Percentiles rank a stretch among this genome's conserved stretches.
Evolutionary conservation across 225 moss, liverwort and hornwort genomes (phyloP).

Genomic region (Polytrichum commune): DNA sequence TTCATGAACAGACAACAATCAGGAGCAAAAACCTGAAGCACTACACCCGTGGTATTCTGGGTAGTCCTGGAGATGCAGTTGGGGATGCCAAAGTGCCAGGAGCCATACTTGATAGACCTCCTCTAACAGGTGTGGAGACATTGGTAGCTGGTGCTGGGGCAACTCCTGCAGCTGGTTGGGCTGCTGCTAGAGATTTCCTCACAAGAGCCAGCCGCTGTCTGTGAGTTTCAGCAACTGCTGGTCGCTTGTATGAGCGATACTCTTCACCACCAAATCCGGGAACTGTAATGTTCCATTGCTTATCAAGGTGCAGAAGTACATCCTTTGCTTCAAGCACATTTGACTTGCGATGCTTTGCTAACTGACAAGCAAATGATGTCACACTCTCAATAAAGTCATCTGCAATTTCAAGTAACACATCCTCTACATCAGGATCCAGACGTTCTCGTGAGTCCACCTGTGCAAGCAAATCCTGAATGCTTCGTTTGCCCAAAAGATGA

Average conservation of each 20-base stretch:
- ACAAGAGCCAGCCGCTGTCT: conserved; percentile 94
- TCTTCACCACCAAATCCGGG: conserved; percentile 95
- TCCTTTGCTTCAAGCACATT: conserved; percentile 82
- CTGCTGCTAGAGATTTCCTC: conserved; percentile 73
- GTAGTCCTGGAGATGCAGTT: conserved; percentile 44
- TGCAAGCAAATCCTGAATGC: conserved; percentile 86
- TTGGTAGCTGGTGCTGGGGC: conserved; percentile 17
- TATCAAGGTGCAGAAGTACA: conserved; percentile 81
- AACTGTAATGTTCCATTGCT: conserved; percentile 84
- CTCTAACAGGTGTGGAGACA: conserved; percentile 40
- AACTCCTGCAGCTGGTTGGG: conserved; percentile 35
- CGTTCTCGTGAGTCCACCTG: conserved; percentile 88
- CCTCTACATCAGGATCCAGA: conserved; percentile 91
- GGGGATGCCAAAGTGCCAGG: conserved; percentile 32
- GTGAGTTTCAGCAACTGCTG: conserved; percentile 76
- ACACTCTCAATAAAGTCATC: conserved; percentile 95
- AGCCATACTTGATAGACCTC: conserved; percentile 23
- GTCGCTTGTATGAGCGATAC: conserved; percentile 75
- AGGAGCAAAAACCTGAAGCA: background rate
- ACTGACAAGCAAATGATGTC: conserved; percentile 75
- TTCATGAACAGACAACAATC: background rate
- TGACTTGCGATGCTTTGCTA: conserved; percentile 93
- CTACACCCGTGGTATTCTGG: conserved; percentile 54
- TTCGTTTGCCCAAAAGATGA: conserved; percentile 87
- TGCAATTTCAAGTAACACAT: conserved; percentile 85